Percentiles rank a stretch among this genome's conserved stretches.
These are phyloP conservation scores for Penicillium corylophilum DNA, from an alignment of 2,329 filamentous ascomycete genomes.

Conservation along the genomic window DNA sequence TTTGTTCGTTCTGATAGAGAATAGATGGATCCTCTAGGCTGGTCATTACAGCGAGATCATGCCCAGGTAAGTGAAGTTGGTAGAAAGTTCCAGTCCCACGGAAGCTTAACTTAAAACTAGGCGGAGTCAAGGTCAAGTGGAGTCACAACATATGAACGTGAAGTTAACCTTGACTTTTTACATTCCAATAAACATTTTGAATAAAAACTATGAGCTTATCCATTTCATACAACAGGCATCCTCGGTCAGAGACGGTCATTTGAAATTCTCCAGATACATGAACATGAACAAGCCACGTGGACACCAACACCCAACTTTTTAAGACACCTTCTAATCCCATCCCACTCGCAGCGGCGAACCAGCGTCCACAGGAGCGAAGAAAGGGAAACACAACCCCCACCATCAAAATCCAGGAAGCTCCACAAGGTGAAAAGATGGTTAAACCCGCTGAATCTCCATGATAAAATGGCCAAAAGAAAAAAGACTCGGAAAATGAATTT, in stretches of 20 bases:
- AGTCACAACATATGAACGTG: not conserved
- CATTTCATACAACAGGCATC: not conserved
- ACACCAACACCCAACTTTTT: constrained; percentile 7
- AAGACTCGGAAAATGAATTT: constrained; percentile 29
- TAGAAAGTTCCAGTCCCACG: not conserved
- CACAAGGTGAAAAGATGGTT: constrained; percentile 35
- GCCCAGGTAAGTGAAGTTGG: not conserved
- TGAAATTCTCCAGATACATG: constrained; percentile 16
- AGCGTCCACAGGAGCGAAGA: constrained; percentile 38
- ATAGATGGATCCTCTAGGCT: constrained; percentile 34
- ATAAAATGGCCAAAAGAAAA: constrained; percentile 19
- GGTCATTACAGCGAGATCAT: not conserved
- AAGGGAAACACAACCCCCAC: constrained; percentile 4
- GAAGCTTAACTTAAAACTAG: not conserved
- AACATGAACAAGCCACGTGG: too few species aligned
- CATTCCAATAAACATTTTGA: not conserved
- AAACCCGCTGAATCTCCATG: constrained; percentile 33
- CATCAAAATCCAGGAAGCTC: constrained; percentile 25
- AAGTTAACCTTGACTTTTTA: constrained; percentile 18
- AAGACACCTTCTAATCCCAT: constrained; percentile 13
- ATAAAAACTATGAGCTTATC: not conserved
- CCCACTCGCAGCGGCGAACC: constrained; percentile 38
- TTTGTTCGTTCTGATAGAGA: constrained; percentile 51
- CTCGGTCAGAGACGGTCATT: constrained; percentile 13
- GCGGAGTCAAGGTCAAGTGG: not conserved